Conservation (phyloP, 768 basidiomycete genomes). For the Suillus alpinus region DNA sequence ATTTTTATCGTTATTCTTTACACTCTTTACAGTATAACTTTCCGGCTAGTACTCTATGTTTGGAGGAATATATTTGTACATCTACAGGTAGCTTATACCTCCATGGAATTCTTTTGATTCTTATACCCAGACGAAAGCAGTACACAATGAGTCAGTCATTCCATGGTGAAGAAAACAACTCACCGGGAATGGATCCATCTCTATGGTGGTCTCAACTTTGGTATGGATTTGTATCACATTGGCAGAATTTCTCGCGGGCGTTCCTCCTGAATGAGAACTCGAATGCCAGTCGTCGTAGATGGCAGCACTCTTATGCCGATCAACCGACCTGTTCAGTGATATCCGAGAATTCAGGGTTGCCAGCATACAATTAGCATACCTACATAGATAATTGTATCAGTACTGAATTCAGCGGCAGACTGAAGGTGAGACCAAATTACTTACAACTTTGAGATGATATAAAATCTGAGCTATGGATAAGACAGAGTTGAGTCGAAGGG, state of each 20-base stretch:
- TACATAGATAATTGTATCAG: not conserved
- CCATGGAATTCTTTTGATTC: not conserved
- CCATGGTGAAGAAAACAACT: not conserved
- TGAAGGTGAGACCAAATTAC: not conserved
- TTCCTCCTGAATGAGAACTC: not conserved
- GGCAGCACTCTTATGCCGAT: not conserved
- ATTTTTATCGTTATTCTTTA: not conserved
- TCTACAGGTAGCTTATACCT: not conserved
- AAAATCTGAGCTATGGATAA: not conserved
- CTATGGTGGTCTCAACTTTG: not conserved
- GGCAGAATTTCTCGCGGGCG: not conserved
- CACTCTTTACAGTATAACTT: not conserved
- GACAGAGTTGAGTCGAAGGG: not conserved
- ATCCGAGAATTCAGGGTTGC: conserved; percentile 16
- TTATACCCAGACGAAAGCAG: not conserved
- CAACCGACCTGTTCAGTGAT: conserved; percentile 4
- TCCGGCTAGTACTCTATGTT: not conserved
- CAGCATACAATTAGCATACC: conserved; percentile 18
- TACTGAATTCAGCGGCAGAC: not conserved
- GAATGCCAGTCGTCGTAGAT: not conserved
- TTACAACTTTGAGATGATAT: conserved; percentile 6
- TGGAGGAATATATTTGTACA: not conserved
- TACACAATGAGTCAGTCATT: not conserved
- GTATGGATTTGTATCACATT: not conserved
- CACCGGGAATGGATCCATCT: not conserved